Percentiles rank a stretch among this genome's conserved stretches.
Conservation (phyloP, 1,284 basidiomycete species). For the Gomphus sp. region DNA sequence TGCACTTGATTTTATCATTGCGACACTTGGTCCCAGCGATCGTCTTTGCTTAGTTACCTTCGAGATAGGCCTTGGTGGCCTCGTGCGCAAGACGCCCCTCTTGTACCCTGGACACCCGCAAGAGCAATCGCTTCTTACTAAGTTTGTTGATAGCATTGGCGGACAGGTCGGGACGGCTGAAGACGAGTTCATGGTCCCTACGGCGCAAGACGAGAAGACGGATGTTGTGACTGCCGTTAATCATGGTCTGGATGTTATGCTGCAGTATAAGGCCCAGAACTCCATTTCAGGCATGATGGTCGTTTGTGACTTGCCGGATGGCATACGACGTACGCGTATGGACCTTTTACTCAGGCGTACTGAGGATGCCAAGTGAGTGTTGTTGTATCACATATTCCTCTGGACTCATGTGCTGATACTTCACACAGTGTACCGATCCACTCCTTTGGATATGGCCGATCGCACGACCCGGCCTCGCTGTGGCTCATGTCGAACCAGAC, state of each 20-base stretch:
- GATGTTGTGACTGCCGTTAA: constrained; percentile 97
- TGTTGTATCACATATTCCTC: neutral
- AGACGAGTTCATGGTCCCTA: constrained; percentile 73
- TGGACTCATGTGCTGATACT: too few relatives aligned
- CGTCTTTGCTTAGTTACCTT: constrained; percentile 84
- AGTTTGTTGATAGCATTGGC: constrained; percentile 69
- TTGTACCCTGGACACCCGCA: constrained; percentile 60
- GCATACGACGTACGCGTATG: constrained; percentile 95
- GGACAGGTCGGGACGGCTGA: constrained; percentile 31
- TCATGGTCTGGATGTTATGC: constrained; percentile 83
- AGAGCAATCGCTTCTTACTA: constrained; percentile 61
- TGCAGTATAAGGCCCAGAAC: constrained; percentile 90
- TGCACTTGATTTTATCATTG: constrained; percentile 77
- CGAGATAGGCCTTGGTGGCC: constrained; percentile 72
- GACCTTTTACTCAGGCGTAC: constrained; percentile 92
- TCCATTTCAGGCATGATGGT: constrained; percentile 86
- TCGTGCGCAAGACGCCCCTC: constrained; percentile 84
- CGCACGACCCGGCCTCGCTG: constrained; percentile 94
- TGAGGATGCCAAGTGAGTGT: constrained; percentile 73
- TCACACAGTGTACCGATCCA: constrained; percentile 87
- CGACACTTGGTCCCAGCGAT: constrained; percentile 66
- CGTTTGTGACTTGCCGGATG: constrained; percentile 86
- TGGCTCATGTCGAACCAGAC: constrained; percentile 99
- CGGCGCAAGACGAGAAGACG: constrained; percentile 79
- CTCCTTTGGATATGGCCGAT: constrained; percentile 92